phyloP scores from a whole-genome alignment of 1,139 yeast species.

The Debaryomycetaceae sp. region DNA sequence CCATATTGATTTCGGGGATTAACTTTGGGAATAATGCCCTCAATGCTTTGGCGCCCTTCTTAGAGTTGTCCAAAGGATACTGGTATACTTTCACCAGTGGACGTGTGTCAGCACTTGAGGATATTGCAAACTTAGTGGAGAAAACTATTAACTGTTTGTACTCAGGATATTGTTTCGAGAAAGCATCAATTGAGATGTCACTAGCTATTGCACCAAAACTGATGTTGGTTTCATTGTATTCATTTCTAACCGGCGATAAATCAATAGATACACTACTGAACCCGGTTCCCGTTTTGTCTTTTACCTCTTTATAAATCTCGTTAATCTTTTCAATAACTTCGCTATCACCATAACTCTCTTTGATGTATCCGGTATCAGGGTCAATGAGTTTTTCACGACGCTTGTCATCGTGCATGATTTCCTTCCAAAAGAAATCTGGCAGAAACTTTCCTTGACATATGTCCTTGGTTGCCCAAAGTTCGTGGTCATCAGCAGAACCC shows the following conservation, averaged over 20 bases:
- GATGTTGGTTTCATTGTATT: conserved; percentile 21
- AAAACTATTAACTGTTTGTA: conserved; percentile 20
- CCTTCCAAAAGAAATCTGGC: conserved; percentile 58
- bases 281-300: not conserved
- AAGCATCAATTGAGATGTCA: conserved; percentile 10
- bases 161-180: conserved; percentile 10
- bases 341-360: conserved; percentile 31
- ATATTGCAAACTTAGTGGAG: conserved; percentile 18
- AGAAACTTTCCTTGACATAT: conserved; percentile 39
- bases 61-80: conserved; percentile 41
- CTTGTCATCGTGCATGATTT: conserved; percentile 2
- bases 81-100: conserved; percentile 10
- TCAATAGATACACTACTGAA: conserved; percentile 5
- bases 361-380: conserved; percentile 25
- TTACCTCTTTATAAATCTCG: conserved; percentile 4
- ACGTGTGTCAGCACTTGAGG: conserved; percentile 13
- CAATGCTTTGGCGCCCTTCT: conserved; percentile 61
- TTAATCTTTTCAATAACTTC: conserved; percentile 15
- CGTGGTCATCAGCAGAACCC: conserved; percentile 95
- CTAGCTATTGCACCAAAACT: conserved; percentile 25
- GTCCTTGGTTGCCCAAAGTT: conserved; percentile 64
- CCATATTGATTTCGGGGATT: conserved; percentile 12
- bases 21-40: conserved; percentile 41
- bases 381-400: conserved; percentile 21
- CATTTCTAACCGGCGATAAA: conserved; percentile 9